Percentiles rank a stretch among this genome's conserved stretches.
phyloP scores from a whole-genome alignment of 306 rosid genomes.

The Comarum palustre region DNA sequence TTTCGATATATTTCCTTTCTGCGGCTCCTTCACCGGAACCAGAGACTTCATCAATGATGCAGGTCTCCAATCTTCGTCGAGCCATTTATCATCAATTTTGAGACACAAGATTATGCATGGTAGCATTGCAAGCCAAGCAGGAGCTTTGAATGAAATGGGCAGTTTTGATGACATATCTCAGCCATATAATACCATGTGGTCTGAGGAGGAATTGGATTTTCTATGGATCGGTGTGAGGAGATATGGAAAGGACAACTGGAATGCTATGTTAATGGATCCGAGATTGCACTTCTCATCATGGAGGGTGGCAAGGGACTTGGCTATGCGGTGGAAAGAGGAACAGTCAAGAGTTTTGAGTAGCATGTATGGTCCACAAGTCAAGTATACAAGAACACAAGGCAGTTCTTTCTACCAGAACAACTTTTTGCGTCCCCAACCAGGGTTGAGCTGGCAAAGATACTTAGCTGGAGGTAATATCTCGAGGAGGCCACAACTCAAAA shows the following conservation, averaged over 20 bases:
- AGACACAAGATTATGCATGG: slow-evolving; percentile 46
- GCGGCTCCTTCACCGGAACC: slow-evolving; percentile 30
- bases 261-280: slow-evolving; percentile 61
- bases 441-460: slow-evolving; percentile 32
- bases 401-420: slow-evolving; percentile 27
- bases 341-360: slow-evolving; percentile 44
- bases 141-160: slow-evolving; percentile 42
- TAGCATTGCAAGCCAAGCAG: slow-evolving; percentile 40
- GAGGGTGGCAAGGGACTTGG: slow-evolving; percentile 53
- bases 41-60: slow-evolving; percentile 39
- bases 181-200: slow-evolving; percentile 41
- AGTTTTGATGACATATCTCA: slow-evolving; percentile 33
- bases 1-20: slow-evolving; percentile 35
- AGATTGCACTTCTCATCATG: slow-evolving; percentile 51
- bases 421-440: slow-evolving; percentile 31
- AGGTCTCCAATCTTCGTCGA: slow-evolving; percentile 35
- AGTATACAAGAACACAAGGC: slow-evolving; percentile 34
- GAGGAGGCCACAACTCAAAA: slow-evolving; percentile 32
- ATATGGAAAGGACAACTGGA: slow-evolving; percentile 63
- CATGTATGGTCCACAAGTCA: slow-evolving; percentile 31
- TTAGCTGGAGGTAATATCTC: slow-evolving; percentile 29
- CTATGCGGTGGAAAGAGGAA: slow-evolving; percentile 66
- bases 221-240: slow-evolving; percentile 78
- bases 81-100: slow-evolving; percentile 28
- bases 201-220: slow-evolving; percentile 76